Evolutionary conservation across 352 stramenopile genomes (phyloP), one percentile per base, ranked within the genome.

Genomic region (Blastocystis sp.): DNA sequence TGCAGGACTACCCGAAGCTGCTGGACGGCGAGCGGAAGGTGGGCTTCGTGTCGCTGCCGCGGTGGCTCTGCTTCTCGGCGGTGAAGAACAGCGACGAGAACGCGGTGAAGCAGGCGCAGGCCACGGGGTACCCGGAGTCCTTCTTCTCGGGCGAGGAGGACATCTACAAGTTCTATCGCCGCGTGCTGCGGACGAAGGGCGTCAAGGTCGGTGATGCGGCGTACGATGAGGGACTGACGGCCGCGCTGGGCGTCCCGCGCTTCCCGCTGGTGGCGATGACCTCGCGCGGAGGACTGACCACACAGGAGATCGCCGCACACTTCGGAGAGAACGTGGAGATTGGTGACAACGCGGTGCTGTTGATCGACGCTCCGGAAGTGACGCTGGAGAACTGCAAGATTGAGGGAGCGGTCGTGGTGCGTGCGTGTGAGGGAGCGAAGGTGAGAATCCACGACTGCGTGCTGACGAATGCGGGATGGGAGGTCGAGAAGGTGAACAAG

Each of bases 1-100:
- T 97, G 93, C 93, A 96, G 89, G 92, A 97, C 86, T 94, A 94
- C 87, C 93, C 93, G 0, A 95, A 93, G 87, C 67, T 94, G 63
- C 91, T 89, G 11, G 40, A 72, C 4, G 71, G 75, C 1, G 89
- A 87, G 8, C 87, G 90, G 51, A 89, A 90, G 44, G 92, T 96
- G n/a, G 93, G 92, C 34, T 97, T 96, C 86, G 96, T 93, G 18
- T 91, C 87, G 64, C 86, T 94, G n/a, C 79, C 88, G 3, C 87
- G 87, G 24, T 92, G 91, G 65, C 87, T 95, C 29, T 94, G 90
- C 87, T 96, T 96, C 87, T 92, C 88, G 18, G 79, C 87, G 9
- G 87, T 89, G 40, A 89, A 89, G 75, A 89, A 89, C 56, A 89
- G 88, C 48, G 56, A 64, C n/a, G 57, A 53, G 14, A 87, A 89